Base-by-base conservation (phyloP, 139 green algal genomes). In the Protoeuglena noctilucae region DNA sequence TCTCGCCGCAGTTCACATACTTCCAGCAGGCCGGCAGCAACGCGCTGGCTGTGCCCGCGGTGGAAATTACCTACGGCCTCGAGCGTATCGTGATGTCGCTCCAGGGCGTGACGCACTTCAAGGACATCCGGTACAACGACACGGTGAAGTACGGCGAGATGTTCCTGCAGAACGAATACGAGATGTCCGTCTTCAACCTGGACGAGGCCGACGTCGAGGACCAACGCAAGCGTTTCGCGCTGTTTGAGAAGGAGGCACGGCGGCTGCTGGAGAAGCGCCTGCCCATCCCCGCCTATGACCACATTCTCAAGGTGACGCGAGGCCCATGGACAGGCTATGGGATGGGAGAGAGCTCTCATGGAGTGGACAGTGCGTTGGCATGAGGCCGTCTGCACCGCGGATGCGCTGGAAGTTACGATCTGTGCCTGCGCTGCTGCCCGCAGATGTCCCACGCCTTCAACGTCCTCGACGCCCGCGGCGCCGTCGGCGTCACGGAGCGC, bases 1-100 rank as follows among this genome's bases (percentile, higher is more conserved):
- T n/a, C n/a, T n/a, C n/a, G n/a, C n/a, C n/a, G n/a, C 87, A 96
- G 73, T 97, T 97, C 77, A 97, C 91, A 2, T 98, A 97, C 73
- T 96, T 98, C 63, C 90, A 97, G 70, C 83, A 95, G 71, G 69
- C 66, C 59, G 83, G 83, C 4, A 79, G 84, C 26, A 72, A 79
- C 54, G 51, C 70, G 16, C 69, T 96, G 39, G 61, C 78, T 22
- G 72, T 78, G 12, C 83, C 84, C 7, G 73, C 79, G 0, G 89
- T 99, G 43, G 91, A 99, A 72, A 98, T 99, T 57, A 99, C 92
- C 1, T 97, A 98, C 64, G 91, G 91, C 18, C 57, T 98, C 52
- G 92, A 97, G 77, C 79, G 92, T 28, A 96, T 99, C 68, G 63
- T 98, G 40, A 97, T 96, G 86, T 50, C 83, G 0, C 72, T 95